Conservation (phyloP, 495 filamentous ascomycete species). For the Bacidia gigantensis region DNA sequence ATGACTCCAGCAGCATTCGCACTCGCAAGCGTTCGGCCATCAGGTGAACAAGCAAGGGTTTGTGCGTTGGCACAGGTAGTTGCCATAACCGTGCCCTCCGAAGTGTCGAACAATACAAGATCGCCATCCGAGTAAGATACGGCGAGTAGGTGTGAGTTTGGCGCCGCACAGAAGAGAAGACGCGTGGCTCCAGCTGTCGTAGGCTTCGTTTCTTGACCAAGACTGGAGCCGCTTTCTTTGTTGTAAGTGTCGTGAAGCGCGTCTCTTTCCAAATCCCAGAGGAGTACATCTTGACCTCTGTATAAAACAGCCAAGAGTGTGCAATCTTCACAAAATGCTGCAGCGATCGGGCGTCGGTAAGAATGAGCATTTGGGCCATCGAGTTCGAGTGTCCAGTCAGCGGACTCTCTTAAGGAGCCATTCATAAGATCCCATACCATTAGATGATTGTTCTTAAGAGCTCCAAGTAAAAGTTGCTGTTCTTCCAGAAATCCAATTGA, state of each 20-base stretch:
- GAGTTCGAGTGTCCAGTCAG: slow-evolving; percentile 16
- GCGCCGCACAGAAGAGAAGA: slow-evolving; percentile 22
- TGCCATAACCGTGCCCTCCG: slow-evolving; percentile 1
- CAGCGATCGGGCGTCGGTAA: slow-evolving; percentile 12
- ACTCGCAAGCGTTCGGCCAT: slow-evolving; percentile 23
- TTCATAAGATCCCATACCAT: slow-evolving; percentile 17
- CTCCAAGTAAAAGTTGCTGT: slow-evolving; percentile 16
- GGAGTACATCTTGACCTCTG: slow-evolving; percentile 17
- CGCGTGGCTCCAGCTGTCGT: slow-evolving; percentile 4
- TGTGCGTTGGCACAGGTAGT: slow-evolving; percentile 12
- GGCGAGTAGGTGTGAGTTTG: slow-evolving; percentile 17
- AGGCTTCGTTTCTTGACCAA: not conserved
- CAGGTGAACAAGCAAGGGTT: slow-evolving; percentile 19
- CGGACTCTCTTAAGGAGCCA: slow-evolving; percentile 4
- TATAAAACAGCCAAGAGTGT: slow-evolving; percentile 20
- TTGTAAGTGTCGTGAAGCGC: slow-evolving; percentile 15
- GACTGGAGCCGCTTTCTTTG: slow-evolving; percentile 11
- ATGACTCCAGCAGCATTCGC: slow-evolving; percentile 20
- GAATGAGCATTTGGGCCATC: slow-evolving; percentile 8
- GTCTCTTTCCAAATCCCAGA: slow-evolving; percentile 19
- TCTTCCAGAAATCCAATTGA: slow-evolving; percentile 13
- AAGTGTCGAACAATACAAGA: slow-evolving; percentile 5
- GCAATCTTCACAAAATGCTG: slow-evolving; percentile 10
- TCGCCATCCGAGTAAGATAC: slow-evolving; percentile 22
- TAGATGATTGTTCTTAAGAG: slow-evolving; percentile 14